phyloP scores from a whole-genome alignment of 78 protist species.

The Chrysochromulina tobinii region DNA sequence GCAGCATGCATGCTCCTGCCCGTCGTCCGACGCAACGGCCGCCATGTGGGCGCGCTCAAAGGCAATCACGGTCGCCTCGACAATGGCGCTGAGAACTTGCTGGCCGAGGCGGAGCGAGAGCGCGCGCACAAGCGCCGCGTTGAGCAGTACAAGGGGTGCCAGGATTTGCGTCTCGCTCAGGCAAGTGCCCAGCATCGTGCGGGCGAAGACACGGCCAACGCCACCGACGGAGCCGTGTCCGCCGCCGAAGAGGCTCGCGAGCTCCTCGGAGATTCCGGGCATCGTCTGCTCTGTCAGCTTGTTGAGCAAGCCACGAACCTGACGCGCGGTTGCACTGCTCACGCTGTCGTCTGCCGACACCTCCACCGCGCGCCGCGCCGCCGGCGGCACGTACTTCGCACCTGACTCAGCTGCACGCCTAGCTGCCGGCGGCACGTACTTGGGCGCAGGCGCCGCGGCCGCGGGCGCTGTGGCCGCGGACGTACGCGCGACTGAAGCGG shows the following conservation, averaged over 20 bases:
- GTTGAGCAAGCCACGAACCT: background rate
- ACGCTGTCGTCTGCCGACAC: background rate
- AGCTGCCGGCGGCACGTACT: conserved; percentile 13
- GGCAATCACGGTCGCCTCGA: background rate
- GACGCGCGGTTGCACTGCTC: background rate
- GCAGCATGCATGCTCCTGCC: background rate
- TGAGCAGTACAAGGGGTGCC: background rate
- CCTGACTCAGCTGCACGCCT: background rate
- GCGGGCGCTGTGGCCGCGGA: background rate
- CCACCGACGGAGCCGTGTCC: background rate
- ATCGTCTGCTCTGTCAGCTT: background rate
- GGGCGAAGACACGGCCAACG: background rate
- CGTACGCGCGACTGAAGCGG: background rate
- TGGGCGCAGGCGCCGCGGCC: background rate
- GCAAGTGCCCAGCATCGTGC: background rate
- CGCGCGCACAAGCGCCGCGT: background rate
- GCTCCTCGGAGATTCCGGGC: background rate
- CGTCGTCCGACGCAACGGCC: background rate
- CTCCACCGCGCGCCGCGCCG: background rate
- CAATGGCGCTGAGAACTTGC: background rate
- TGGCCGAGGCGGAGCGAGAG: background rate
- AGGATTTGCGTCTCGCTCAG: background rate
- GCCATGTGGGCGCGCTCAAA: background rate
- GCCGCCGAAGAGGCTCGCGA: background rate
- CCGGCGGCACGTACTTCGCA: background rate